A percentile compares a stretch with the other conserved stretches of the same genome.
phyloP scores from a whole-genome alignment of 2,329 filamentous ascomycete species.

The Erysiphe pulchra region DNA sequence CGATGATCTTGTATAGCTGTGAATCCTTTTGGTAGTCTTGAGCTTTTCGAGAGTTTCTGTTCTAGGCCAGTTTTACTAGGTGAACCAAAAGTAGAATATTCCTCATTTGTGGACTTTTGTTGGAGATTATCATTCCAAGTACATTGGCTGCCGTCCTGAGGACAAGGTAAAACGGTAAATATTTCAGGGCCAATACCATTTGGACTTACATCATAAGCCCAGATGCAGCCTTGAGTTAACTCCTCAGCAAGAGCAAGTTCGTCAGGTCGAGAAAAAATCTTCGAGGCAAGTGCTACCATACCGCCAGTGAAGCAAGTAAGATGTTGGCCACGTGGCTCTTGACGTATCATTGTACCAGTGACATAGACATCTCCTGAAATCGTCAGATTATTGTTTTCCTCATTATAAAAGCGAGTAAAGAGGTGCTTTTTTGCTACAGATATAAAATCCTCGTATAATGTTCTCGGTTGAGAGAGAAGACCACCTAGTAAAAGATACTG shows the following conservation, averaged over 20 bases:
- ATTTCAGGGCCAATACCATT: slow-evolving; percentile 36
- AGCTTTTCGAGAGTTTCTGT: slow-evolving; percentile 3
- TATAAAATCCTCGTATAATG: slow-evolving; percentile 21
- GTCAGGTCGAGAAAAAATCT: slow-evolving; percentile 26
- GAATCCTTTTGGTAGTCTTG: slow-evolving; percentile 6
- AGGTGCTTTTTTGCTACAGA: slow-evolving; percentile 20
- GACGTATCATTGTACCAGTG: slow-evolving; percentile 19
- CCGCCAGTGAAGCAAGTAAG: slow-evolving; percentile 48
- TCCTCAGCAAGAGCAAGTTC: slow-evolving; percentile 29
- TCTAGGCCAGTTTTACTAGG: slow-evolving; percentile 1
- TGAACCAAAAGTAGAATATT: slow-evolving; percentile 28
- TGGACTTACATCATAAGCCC: slow-evolving; percentile 29
- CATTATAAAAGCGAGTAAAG: slow-evolving; percentile 20
- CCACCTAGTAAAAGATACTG: slow-evolving; percentile 43
- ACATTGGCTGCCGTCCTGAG: slow-evolving; percentile 4
- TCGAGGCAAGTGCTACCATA: slow-evolving; percentile 41
- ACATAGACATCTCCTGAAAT: slow-evolving; percentile 22
- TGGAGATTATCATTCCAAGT: slow-evolving; percentile 25
- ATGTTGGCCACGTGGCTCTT: slow-evolving; percentile 25
- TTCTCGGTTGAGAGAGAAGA: slow-evolving; percentile 21
- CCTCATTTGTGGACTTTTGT: slow-evolving; percentile 2
- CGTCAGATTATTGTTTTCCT: slow-evolving; percentile 15
- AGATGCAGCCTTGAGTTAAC: slow-evolving; percentile 36
- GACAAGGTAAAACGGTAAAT: slow-evolving; percentile 16
- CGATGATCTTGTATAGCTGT: slow-evolving; percentile 8